These are phyloP conservation scores for Zea mays DNA, from an alignment of 176 grass and related monocot species.

Conservation along the genomic window Zm-B73-REFERENCE-NAM-5.0 NC_050100.1:45335001-45335500, in stretches of 20 bases:
- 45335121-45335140: constrained; percentile 76
- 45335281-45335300: background rate
- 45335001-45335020: background rate
- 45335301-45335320: constrained; percentile 7
- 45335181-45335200: constrained; percentile 60
- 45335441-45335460: too few species aligned
- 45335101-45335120: constrained; percentile 36
- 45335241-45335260: background rate
- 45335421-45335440: too few species aligned
- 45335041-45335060: constrained; percentile 54
- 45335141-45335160: constrained; percentile 77
- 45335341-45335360: background rate
- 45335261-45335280: constrained; percentile 1
- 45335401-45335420: too few species aligned
- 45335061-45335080: constrained; percentile 58
- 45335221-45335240: background rate
- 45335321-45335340: background rate
- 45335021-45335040: constrained; percentile 72
- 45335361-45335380: constrained; percentile 31
- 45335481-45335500: too few species aligned
- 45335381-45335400: too few species aligned
- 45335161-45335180: constrained; percentile 60
- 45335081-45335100: constrained; percentile 59
- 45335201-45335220: constrained; percentile 35
- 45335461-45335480: too few species aligned